Percentiles rank a stretch among this genome's conserved stretches.
These are phyloP conservation scores for Pseudopyricularia javanii DNA, from an alignment of 2,329 filamentous ascomycete species.

Conservation along the genomic window DNA sequence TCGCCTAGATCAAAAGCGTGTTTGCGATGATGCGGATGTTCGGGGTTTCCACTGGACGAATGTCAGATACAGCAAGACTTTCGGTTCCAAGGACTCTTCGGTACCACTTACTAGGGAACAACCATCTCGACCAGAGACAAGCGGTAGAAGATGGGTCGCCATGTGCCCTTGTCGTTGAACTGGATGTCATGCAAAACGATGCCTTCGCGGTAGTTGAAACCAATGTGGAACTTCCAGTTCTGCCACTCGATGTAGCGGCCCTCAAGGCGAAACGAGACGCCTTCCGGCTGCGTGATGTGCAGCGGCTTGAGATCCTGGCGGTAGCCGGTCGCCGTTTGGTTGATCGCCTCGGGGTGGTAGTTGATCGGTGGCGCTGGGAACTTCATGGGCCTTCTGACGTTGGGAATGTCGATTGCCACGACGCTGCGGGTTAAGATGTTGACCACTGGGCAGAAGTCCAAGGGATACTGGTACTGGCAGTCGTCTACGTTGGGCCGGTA, in stretches of 20 bases:
- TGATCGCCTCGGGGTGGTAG: slow-evolving; percentile 64
- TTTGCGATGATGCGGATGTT: slow-evolving; percentile 69
- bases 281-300: slow-evolving; percentile 62
- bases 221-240: slow-evolving; percentile 86
- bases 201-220: slow-evolving; percentile 90
- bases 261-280: slow-evolving; percentile 70
- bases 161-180: slow-evolving; percentile 71
- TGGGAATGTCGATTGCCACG: slow-evolving; percentile 73
- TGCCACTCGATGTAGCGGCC: slow-evolving; percentile 75
- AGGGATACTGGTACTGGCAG: slow-evolving; percentile 79
- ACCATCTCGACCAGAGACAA: slow-evolving; percentile 90
- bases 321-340: slow-evolving; percentile 57
- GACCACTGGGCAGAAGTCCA: slow-evolving; percentile 91
- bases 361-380: slow-evolving; percentile 56
- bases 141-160: slow-evolving; percentile 75
- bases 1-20: slow-evolving; percentile 74
- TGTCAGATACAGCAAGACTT: no score
- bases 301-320: slow-evolving; percentile 66
- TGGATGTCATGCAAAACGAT: slow-evolving; percentile 84
- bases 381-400: slow-evolving; percentile 62
- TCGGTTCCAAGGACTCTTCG: no score
- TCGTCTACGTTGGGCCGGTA: slow-evolving; percentile 78
- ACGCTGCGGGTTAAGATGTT: slow-evolving; percentile 69
- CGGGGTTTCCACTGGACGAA: slow-evolving; percentile 49
- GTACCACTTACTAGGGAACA: slow-evolving; percentile 54